phyloP scores from a whole-genome alignment of 1,284 basidiomycete species.

The Leccinum brunneo-olivaceum region DNA sequence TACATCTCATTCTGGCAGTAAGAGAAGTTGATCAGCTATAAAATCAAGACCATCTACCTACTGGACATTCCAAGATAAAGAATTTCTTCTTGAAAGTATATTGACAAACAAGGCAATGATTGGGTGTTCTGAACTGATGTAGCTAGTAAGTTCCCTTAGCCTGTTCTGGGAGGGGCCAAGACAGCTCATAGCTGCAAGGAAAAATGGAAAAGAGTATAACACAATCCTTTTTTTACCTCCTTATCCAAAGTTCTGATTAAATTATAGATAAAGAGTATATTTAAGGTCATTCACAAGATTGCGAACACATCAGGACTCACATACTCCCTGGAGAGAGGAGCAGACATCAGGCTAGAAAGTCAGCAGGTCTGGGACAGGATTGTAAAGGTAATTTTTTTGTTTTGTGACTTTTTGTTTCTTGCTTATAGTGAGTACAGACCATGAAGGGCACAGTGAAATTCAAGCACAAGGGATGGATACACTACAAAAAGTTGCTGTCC shows the following conservation, averaged over 20 bases:
- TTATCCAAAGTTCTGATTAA: background rate
- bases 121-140: background rate
- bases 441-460: background rate
- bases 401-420: background rate
- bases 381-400: background rate
- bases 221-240: background rate
- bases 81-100: background rate
- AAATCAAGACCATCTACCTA: background rate
- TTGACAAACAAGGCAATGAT: background rate
- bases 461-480: background rate
- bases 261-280: background rate
- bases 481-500: background rate
- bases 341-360: background rate
- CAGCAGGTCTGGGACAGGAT: background rate
- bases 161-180: background rate
- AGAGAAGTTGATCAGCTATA: too few species aligned
- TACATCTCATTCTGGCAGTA: too few species aligned
- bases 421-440: background rate
- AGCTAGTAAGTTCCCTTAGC: background rate
- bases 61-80: background rate
- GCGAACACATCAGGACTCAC: background rate
- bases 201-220: slow-evolving; percentile 1
- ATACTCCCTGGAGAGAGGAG: slow-evolving; percentile 1
- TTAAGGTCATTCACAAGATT: background rate
- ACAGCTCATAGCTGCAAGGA: background rate